Evolutionary conservation across 225 moss, liverwort and hornwort species (phyloP).

Genomic region (Pseudisothecium myosuroides): DNA sequence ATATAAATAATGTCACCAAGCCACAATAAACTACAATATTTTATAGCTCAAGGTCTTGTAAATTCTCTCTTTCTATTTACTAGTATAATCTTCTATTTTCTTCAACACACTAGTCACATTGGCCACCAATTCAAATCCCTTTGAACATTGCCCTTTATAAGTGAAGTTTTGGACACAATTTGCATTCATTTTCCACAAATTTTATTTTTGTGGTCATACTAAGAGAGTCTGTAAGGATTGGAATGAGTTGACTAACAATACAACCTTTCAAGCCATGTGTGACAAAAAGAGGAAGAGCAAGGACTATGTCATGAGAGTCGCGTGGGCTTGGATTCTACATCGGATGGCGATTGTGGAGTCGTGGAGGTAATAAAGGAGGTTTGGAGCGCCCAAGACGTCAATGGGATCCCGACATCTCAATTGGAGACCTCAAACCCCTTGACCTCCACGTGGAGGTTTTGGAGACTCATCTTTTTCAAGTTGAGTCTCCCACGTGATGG

Average conservation of each 20-base stretch:
- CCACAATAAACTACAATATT: not conserved
- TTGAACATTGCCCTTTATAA: accelerated
- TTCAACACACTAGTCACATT: not conserved
- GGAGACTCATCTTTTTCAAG: too few relatives aligned
- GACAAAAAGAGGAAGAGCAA: accelerated
- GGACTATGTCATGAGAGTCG: too few relatives aligned
- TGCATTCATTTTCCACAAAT: not conserved
- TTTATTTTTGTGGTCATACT: not conserved
- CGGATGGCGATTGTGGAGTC: too few relatives aligned
- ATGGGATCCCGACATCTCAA: too few relatives aligned
- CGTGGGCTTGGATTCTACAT: too few relatives aligned
- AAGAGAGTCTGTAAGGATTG: accelerated
- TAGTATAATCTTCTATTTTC: not conserved
- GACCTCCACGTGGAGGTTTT: too few relatives aligned
- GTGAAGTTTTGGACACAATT: not conserved
- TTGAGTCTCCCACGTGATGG: too few relatives aligned
- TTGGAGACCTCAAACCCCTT: too few relatives aligned
- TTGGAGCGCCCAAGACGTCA: too few relatives aligned
- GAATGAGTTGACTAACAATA: too few relatives aligned
- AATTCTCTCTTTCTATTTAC: not conserved
- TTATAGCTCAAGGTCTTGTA: not conserved
- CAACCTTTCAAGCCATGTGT: too few relatives aligned
- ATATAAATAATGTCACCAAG: not conserved
- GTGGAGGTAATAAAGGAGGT: too few relatives aligned
- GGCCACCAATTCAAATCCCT: not conserved